These are phyloP conservation scores for Quercus tomentella DNA, from an alignment of 331 rosid genomes.

Conservation along the genomic window DNA sequence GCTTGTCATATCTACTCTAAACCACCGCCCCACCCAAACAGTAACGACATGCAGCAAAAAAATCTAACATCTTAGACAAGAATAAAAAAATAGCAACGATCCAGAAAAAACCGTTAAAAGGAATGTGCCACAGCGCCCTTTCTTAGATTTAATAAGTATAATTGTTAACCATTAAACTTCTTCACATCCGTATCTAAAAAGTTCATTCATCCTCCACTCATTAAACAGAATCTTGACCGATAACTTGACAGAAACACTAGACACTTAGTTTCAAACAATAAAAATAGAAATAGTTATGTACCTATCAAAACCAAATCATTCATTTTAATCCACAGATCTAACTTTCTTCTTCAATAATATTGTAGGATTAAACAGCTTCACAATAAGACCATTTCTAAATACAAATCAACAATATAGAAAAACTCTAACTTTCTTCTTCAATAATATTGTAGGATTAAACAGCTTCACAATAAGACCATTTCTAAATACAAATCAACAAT, in stretches of 20 bases:
- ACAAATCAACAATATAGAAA: background rate
- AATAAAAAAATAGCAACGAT: background rate
- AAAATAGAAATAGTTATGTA: background rate
- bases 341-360: background rate
- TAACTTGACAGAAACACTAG: background rate
- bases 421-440: background rate
- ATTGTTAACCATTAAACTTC: background rate
- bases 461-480: constrained; percentile 1
- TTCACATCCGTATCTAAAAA: background rate
- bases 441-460: background rate
- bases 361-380: background rate
- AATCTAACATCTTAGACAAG: background rate
- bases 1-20: background rate
- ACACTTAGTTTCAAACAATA: background rate
- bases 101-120: background rate
- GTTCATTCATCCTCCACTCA: background rate
- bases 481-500: background rate
- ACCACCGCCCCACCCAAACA: background rate
- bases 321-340: background rate
- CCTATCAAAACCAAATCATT: background rate
- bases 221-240: background rate
- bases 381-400: constrained; percentile 1
- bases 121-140: background rate
- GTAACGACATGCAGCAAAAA: background rate
- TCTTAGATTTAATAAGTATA: background rate